Percentiles rank a stretch among this genome's conserved stretches.
These are phyloP conservation scores for Verticillium klebahnii DNA, from an alignment of 2,329 filamentous ascomycete species.

Conservation along the genomic window DNA sequence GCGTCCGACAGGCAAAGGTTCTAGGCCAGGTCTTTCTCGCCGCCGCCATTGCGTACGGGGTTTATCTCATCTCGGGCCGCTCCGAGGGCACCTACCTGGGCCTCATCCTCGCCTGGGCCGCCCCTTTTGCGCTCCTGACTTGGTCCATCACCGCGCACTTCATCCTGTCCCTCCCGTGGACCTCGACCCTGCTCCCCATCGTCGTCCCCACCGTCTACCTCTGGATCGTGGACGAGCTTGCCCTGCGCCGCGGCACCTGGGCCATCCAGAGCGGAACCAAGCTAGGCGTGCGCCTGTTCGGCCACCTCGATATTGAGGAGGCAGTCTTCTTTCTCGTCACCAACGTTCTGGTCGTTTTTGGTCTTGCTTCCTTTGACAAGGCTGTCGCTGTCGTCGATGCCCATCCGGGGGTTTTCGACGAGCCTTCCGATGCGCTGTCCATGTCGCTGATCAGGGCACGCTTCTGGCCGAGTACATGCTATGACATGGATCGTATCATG, in stretches of 20 bases:
- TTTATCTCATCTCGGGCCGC: conserved; percentile 37
- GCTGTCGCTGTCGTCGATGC: conserved; percentile 60
- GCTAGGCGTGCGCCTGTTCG: conserved; percentile 57
- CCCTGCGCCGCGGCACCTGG: conserved; percentile 66
- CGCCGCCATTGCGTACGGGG: conserved; percentile 36
- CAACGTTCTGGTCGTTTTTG: conserved; percentile 66
- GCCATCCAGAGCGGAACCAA: conserved; percentile 65
- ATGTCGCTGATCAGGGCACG: conserved; percentile 49
- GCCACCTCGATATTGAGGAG: conserved; percentile 67
- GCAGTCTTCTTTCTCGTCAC: conserved; percentile 69
- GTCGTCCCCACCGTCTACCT: conserved; percentile 62
- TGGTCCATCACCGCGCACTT: conserved; percentile 63
- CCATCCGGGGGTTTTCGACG: conserved; percentile 54
- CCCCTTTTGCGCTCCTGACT: conserved; percentile 59
- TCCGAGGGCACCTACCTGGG: conserved; percentile 60
- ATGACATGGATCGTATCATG: conserved; percentile 52
- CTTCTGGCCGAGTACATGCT: conserved; percentile 36
- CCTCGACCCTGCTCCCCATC: conserved; percentile 56
- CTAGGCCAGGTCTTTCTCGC: conserved; percentile 46
- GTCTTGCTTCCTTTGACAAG: conserved; percentile 65
- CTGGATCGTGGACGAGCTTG: conserved; percentile 68
- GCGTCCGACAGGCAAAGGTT: conserved; percentile 24
- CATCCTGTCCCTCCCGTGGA: conserved; percentile 53
- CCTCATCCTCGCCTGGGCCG: conserved; percentile 65
- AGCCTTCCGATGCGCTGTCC: conserved; percentile 38